Conservation (phyloP, 2,329 filamentous ascomycete species). For the Meredithiella fracta region DNA sequence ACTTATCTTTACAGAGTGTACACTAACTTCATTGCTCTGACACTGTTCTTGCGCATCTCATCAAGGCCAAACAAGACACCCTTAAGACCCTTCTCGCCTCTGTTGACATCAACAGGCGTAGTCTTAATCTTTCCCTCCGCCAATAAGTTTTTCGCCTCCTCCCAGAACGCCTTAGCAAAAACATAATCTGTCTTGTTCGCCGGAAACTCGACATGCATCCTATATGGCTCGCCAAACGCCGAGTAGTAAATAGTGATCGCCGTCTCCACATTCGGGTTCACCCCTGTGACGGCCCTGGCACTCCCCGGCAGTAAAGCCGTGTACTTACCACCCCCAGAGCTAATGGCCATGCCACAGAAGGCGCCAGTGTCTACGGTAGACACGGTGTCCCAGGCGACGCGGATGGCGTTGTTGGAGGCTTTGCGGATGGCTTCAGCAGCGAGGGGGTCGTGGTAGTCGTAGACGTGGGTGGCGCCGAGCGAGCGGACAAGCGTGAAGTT, state of each 20-base stretch:
- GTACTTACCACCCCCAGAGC: conserved; percentile 23
- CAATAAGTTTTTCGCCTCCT: conserved; percentile 21
- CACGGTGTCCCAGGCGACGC: conserved; percentile 19
- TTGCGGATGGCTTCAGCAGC: conserved; percentile 18
- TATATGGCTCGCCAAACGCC: conserved; percentile 23
- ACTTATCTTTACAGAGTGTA: conserved; percentile 21
- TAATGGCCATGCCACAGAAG: conserved; percentile 21
- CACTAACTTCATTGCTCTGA: conserved; percentile 30
- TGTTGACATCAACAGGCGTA: conserved; percentile 20
- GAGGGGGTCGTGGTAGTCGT: conserved; percentile 27
- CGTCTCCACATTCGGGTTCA: conserved; percentile 24
- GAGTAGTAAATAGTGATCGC: conserved; percentile 25
- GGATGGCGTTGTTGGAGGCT: conserved; percentile 17
- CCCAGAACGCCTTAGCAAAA: conserved; percentile 25
- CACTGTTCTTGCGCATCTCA: conserved; percentile 20
- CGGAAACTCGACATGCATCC: conserved; percentile 17
- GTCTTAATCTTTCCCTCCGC: conserved; percentile 23
- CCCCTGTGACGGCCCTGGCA: conserved; percentile 25
- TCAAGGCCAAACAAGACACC: conserved; percentile 23
- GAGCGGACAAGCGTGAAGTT: conserved; percentile 26
- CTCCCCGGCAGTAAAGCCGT: conserved; percentile 25
- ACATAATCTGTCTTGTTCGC: conserved; percentile 20
- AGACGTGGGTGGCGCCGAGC: conserved; percentile 29
- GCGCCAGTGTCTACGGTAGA: conserved; percentile 14
- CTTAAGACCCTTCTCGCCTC: conserved; percentile 20